Base-by-base conservation (phyloP, 2,329 filamentous ascomycete genomes). In the Curvularia verruculosa region DNA sequence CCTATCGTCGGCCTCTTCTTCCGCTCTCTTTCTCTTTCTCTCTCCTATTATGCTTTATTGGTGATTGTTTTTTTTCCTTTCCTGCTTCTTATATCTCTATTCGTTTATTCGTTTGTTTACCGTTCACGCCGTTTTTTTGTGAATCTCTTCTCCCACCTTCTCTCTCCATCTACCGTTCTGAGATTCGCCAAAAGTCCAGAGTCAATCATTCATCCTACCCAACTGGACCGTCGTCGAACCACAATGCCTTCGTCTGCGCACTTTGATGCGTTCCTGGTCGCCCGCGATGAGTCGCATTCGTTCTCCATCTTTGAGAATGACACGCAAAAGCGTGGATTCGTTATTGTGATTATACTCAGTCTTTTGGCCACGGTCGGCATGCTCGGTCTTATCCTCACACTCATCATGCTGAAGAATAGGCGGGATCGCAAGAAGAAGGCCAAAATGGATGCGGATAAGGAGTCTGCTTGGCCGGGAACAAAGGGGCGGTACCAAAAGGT, bases 291-390 rank as follows among this genome's bases (percentile, higher is more conserved):
- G 8, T 36, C 34, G 3, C 26, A 45, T 18, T 12, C 12, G n/a
- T n/a, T 24, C 34, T 56, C 53, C 18, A 52, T 56, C n/a, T 56
- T 56, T 34, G 15, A 52, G 1, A 34, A 52, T 7, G 40, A 41
- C 0, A 18, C 15, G 13, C 37, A 56, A 21, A 52, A 47, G 37
- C 53, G 53, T 13, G 53, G 53, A 18, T 52, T 56, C 19, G 15
- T 56, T 26, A 34, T 56, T 24, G 53, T 56, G 31, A 56, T 56
- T n/a, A 19, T 56, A 3, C 53, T 56, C 10, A 52, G 23, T 3
- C 8, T 56, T 8, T 26, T 56, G 12, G 53, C 53, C 1, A 56
- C 53, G 5, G 34, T 52, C 19, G 53, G 53, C 48, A 56, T 56
- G 53, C 15, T 47, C 34, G 36, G 41, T 8, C 53, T 56, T 41